These are phyloP conservation scores for Phascolomyces articulosus DNA, from an alignment of 371 early-diverging fungal genomes.

Conservation along the genomic window DNA sequence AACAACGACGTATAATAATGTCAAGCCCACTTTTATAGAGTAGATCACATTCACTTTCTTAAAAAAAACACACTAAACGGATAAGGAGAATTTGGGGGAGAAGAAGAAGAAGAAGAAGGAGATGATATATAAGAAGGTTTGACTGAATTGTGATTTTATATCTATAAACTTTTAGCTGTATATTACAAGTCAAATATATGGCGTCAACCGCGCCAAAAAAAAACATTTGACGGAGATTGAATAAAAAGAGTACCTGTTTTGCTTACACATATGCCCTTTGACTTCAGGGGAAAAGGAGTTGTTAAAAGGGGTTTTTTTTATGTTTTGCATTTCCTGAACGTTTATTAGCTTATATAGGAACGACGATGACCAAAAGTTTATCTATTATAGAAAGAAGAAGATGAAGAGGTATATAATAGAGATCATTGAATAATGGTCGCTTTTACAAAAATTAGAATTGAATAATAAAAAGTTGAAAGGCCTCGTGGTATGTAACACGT, in stretches of 20 bases:
- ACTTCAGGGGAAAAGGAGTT: not conserved
- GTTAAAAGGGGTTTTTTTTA: not conserved
- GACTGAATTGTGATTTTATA: not conserved
- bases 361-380: too few relatives aligned
- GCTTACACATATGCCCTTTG: not conserved
- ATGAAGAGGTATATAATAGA: not conserved
- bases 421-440: too few relatives aligned
- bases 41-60: too few relatives aligned
- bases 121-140: not conserved
- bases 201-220: not conserved
- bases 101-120: not conserved
- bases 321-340: not conserved
- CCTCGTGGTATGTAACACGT: conserved; percentile 10
- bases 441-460: too few relatives aligned
- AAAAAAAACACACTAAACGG: too few relatives aligned
- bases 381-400: not conserved
- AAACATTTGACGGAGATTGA: too few relatives aligned
- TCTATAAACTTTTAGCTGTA: too few relatives aligned
- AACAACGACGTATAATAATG: too few relatives aligned
- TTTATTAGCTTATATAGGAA: too few relatives aligned
- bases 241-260: too few relatives aligned
- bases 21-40: too few relatives aligned
- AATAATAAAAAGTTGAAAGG: not conserved
- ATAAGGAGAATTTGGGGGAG: not conserved
- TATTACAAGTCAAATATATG: too few relatives aligned